These are phyloP conservation scores for Wickerhamomyces xylosicus DNA, from an alignment of 805 yeast genomes.

Conservation along the genomic window DNA sequence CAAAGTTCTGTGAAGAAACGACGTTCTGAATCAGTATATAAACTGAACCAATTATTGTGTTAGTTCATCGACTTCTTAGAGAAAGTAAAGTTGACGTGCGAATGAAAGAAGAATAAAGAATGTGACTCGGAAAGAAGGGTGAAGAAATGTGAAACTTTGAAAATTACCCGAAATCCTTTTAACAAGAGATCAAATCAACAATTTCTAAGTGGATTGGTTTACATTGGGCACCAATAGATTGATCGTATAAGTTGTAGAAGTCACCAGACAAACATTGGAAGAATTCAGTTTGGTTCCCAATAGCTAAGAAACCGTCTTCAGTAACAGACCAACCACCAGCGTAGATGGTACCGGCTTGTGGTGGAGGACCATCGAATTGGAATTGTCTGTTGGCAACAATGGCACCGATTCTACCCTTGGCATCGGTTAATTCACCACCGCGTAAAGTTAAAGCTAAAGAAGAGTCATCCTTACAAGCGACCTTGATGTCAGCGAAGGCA, in stretches of 20 bases:
- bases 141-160: neutral
- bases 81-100: too few species aligned
- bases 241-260: conserved; percentile 72
- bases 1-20: too few species aligned
- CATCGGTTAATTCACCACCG: conserved; percentile 42
- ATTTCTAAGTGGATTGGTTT: conserved; percentile 47
- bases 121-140: neutral
- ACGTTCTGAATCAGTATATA: too few species aligned
- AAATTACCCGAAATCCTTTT: conserved; percentile 5
- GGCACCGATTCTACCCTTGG: conserved; percentile 60
- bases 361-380: conserved; percentile 83
- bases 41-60: too few species aligned
- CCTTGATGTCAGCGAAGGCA: conserved; percentile 4
- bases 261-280: conserved; percentile 69
- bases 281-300: conserved; percentile 51
- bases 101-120: conserved; percentile 1
- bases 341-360: conserved; percentile 68
- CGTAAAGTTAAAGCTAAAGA: conserved; percentile 48
- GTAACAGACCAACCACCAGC: conserved; percentile 57
- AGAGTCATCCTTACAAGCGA: conserved; percentile 35
- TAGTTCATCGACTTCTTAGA: too few species aligned
- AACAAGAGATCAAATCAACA: conserved; percentile 49
- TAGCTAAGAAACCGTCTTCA: conserved; percentile 49
- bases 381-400: conserved; percentile 78
- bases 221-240: conserved; percentile 53